phyloP scores from a whole-genome alignment of 2,329 filamentous ascomycete species.

The Madurella mycetomatis region DNA sequence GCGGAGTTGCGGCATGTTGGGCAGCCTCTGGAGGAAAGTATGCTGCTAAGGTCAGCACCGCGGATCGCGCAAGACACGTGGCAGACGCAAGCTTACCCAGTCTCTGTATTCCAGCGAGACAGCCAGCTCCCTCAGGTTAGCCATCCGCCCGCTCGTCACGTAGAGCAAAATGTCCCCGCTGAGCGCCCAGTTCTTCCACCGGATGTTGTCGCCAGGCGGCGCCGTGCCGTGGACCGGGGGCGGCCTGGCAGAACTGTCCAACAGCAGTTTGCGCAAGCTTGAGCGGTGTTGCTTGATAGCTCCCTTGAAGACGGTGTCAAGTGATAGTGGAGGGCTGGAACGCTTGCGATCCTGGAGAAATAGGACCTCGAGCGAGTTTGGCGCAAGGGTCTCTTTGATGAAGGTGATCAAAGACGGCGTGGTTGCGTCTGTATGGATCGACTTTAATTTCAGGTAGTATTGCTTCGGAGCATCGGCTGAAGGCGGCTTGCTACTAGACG shows the following conservation, averaged over 20 bases:
- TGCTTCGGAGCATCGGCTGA: constrained; percentile 38
- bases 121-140: constrained; percentile 64
- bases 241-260: constrained; percentile 63
- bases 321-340: constrained; percentile 48
- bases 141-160: constrained; percentile 73
- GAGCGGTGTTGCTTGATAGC: constrained; percentile 65
- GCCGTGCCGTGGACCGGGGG: constrained; percentile 34
- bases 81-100: constrained; percentile 56
- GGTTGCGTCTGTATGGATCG: constrained; percentile 70
- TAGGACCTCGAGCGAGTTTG: constrained; percentile 73
- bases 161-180: constrained; percentile 65
- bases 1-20: constrained; percentile 64
- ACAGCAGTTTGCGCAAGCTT: constrained; percentile 68
- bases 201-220: constrained; percentile 32
- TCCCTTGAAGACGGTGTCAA: constrained; percentile 67
- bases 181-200: constrained; percentile 68
- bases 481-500: constrained; percentile 25
- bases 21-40: constrained; percentile 70
- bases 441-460: constrained; percentile 63
- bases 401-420: constrained; percentile 67
- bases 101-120: constrained; percentile 70
- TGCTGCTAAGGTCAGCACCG: constrained; percentile 49
- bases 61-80: constrained; percentile 16
- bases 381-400: constrained; percentile 70
- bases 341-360: constrained; percentile 66